phyloP scores from a whole-genome alignment of 208 protist genomes.

The Jaenimonas drosophilae region DNA sequence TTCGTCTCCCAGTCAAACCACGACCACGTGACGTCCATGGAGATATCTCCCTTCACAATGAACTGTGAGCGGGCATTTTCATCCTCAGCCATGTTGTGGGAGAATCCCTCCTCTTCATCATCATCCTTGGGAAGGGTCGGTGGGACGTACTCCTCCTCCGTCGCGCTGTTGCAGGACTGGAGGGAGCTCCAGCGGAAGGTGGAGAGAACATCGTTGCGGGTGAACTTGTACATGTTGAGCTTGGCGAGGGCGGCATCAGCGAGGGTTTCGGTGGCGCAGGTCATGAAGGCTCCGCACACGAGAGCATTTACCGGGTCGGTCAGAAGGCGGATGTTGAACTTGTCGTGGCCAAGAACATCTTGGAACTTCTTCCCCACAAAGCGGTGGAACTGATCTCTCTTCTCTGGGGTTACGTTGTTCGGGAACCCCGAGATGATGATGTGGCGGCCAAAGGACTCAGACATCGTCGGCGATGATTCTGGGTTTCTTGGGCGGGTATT shows the following conservation, averaged over 20 bases:
- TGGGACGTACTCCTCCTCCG: slow-evolving; percentile 58
- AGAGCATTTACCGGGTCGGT: slow-evolving; percentile 47
- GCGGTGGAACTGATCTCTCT: slow-evolving; percentile 48
- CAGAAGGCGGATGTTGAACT: slow-evolving; percentile 67
- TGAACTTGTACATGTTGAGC: slow-evolving; percentile 75
- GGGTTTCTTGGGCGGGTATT: neutral
- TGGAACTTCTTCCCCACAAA: slow-evolving; percentile 52
- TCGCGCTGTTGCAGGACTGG: slow-evolving; percentile 26
- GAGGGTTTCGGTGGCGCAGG: slow-evolving; percentile 43
- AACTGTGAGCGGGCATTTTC: slow-evolving; percentile 73
- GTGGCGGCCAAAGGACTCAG: slow-evolving; percentile 35
- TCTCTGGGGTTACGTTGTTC: slow-evolving; percentile 78
- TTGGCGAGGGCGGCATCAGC: slow-evolving; percentile 76
- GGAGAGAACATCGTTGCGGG: slow-evolving; percentile 53
- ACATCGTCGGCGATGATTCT: slow-evolving; percentile 16
- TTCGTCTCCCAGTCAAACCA: slow-evolving; percentile 80
- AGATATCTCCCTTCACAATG: slow-evolving; percentile 62
- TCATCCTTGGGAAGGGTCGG: slow-evolving; percentile 30
- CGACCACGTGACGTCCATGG: slow-evolving; percentile 75
- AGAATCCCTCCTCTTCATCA: slow-evolving; percentile 58
- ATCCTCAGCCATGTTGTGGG: slow-evolving; percentile 80
- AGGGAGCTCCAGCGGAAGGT: slow-evolving; percentile 79
- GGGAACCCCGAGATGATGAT: slow-evolving; percentile 79
- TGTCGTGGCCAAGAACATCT: slow-evolving; percentile 54
- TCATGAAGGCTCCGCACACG: slow-evolving; percentile 72